These are phyloP conservation scores for Rutstroemia sp. DNA, from an alignment of 2,329 filamentous ascomycete genomes.

Conservation along the genomic window DNA sequence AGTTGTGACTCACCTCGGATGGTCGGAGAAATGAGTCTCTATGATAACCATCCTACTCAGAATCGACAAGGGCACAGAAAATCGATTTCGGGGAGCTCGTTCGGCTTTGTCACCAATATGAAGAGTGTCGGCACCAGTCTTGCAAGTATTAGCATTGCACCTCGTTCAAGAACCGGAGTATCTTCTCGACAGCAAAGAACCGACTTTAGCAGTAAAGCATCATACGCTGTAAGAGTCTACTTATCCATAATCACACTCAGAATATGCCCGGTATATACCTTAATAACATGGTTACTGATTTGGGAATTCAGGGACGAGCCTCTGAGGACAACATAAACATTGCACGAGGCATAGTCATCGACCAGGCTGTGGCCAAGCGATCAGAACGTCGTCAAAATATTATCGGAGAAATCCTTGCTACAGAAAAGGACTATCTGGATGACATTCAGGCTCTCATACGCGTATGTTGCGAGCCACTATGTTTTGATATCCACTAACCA, in stretches of 20 bases:
- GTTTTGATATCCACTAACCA: slow-evolving; percentile 62
- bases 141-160: slow-evolving; percentile 61
- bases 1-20: slow-evolving; percentile 14
- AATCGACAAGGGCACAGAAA: slow-evolving; percentile 39
- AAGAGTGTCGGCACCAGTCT: slow-evolving; percentile 77
- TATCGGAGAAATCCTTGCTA: slow-evolving; percentile 76
- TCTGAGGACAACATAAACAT: slow-evolving; percentile 59
- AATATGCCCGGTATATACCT: not conserved
- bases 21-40: not conserved
- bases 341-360: slow-evolving; percentile 47
- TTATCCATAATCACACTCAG: not conserved
- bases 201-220: slow-evolving; percentile 55
- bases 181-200: slow-evolving; percentile 51
- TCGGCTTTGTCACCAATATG: slow-evolving; percentile 71
- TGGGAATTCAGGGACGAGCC: slow-evolving; percentile 34
- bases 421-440: slow-evolving; percentile 82
- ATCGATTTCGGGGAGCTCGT: slow-evolving; percentile 66
- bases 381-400: slow-evolving; percentile 70
- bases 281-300: not conserved
- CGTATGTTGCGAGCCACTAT: slow-evolving; percentile 46
- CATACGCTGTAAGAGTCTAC: slow-evolving; percentile 37
- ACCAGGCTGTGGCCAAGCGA: slow-evolving; percentile 64
- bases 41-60: slow-evolving; percentile 29
- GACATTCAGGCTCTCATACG: slow-evolving; percentile 83
- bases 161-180: slow-evolving; percentile 48